Base-by-base conservation (phyloP, 441 rosid species). In the Bruguiera hainesii region DNA sequence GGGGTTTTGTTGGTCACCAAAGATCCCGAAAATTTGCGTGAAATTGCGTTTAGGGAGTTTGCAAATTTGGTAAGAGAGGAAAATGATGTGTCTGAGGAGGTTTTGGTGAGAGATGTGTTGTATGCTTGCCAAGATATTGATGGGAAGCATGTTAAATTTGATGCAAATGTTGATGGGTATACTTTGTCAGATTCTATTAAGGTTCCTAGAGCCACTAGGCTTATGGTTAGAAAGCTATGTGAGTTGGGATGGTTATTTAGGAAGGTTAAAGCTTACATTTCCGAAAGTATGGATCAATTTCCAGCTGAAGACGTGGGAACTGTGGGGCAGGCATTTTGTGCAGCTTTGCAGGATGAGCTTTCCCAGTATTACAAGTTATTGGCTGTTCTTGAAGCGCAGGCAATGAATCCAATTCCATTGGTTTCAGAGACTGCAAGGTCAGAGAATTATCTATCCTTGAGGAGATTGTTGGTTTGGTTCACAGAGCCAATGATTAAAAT, bases 161-260 rank as follows among this genome's bases (percentile, higher is more conserved):
- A 83, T 63, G 72, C 71, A 4, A 74, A 52, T 48, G 78, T 79
- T 15, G 98, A 94, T 42, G 97, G 96, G 29, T 94, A 88, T 73
- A 75, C 75, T 10, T 80, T 94, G 56, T 61, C 74, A 26, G 96
- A 88, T 66, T 68, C 60, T 1, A 70, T 88, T 66, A 88, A 85
- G 83, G 92, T 85, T 21, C 86, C 96, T 31, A 71, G 93, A 65
- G 87, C 89, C 2, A 86, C 89, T 15, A 82, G 89, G 76, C 64
- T 80, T 65, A 81, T 91, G 84, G 85, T 88, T 18, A 81, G 89
- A 83, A 89, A 82, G 88, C 82, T 94, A 39, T 91, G 96, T 30
- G 98, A 94, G 82, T 79, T 94, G 74, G 97, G 98, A 7, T 89
- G 98, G 98, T 70, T 94, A 79, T 91, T 91, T 74, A 82, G 89